These are phyloP conservation scores for Aphanomyces astaci DNA, from an alignment of 352 stramenopile genomes.

Conservation along the genomic window DNA sequence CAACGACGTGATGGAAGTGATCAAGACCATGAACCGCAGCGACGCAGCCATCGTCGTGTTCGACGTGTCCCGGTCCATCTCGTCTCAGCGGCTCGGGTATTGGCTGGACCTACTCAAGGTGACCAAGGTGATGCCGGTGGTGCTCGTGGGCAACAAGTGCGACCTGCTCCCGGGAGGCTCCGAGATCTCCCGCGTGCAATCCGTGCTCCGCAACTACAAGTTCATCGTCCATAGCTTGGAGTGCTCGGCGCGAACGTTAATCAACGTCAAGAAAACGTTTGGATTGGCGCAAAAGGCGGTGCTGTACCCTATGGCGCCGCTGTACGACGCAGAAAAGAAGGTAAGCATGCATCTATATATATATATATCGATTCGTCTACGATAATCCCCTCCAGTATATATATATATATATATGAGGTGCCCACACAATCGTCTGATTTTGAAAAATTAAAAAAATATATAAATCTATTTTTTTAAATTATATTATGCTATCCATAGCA, in stretches of 20 bases:
- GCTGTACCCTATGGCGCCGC: slow-evolving; percentile 79
- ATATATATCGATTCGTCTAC: not conserved
- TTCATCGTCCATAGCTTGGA: slow-evolving; percentile 77
- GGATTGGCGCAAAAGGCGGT: slow-evolving; percentile 84
- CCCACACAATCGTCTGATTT: no score
- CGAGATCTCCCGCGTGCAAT: slow-evolving; percentile 15
- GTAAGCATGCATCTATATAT: slow-evolving; percentile 27
- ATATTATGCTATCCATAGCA: slow-evolving; percentile 38
- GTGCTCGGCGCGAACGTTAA: slow-evolving; percentile 84
- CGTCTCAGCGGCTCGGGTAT: slow-evolving; percentile 69
- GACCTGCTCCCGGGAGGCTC: slow-evolving; percentile 40
- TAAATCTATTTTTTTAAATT: no score
- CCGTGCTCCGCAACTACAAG: slow-evolving; percentile 25
- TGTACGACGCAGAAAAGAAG: slow-evolving; percentile 80
- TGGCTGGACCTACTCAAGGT: slow-evolving; percentile 83
- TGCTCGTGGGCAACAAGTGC: slow-evolving; percentile 84
- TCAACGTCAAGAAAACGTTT: slow-evolving; percentile 81
- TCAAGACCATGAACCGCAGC: slow-evolving; percentile 76
- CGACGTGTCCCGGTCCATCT: slow-evolving; percentile 75
- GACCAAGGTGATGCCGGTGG: slow-evolving; percentile 81
- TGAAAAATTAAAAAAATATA: no score
- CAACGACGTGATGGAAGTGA: slow-evolving; percentile 68
- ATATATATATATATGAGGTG: no score
- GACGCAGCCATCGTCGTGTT: slow-evolving; percentile 84
- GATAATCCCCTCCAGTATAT: no score